Evolutionary conservation across 1,284 basidiomycete species (phyloP), one percentile per base, ranked within the genome.

Genomic region (Cutaneotrichosporon sp.): DNA sequence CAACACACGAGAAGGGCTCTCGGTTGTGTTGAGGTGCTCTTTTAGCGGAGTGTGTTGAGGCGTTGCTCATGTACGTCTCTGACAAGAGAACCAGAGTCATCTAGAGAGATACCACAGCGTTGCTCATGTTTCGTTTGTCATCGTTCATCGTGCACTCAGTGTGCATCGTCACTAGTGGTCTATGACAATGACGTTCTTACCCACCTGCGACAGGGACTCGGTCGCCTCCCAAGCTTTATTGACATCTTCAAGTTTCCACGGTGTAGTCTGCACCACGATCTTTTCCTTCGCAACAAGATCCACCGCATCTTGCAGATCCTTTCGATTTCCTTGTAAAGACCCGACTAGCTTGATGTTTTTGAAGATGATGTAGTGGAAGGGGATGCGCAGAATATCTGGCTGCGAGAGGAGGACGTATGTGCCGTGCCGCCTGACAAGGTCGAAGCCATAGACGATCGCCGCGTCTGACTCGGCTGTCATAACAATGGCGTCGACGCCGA

Each of bases 301-400:
- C 4, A 62, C 45, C 11, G 59, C 55, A 35, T 61, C 64, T 31
- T 55, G 49, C 39, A 66, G 41, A 34, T 63, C 60, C 6, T 47
- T n/a, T 38, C 54, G 50, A 32, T 60, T 60, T 0, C 64, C 64
- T 41, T 66, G 60, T 29, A 62, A 34, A 25, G 56, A 56, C 5
- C 62, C 64, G 4, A 57, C 20, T 11, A 39, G 11, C 10, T 9
- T n/a, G 10, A 39, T 22, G 20, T 39, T 39, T 47, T 7, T 49
- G 49, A 62, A 61, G 37, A 66, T 63, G 53, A 66, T 52, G 12
- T 60, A 52, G 4, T 35, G 39, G 52, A 57, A 58, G 10, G 59
- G 26, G 32, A 62, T 59, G 14, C 49, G 35, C 32, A 61, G 32
- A 33, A 58, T 51, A 3, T 49, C 51, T 1, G 61, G 61, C 44